Base-by-base conservation (phyloP, 2,329 filamentous ascomycete genomes). In the Aspergillus brunneoviolaceus region DNA sequence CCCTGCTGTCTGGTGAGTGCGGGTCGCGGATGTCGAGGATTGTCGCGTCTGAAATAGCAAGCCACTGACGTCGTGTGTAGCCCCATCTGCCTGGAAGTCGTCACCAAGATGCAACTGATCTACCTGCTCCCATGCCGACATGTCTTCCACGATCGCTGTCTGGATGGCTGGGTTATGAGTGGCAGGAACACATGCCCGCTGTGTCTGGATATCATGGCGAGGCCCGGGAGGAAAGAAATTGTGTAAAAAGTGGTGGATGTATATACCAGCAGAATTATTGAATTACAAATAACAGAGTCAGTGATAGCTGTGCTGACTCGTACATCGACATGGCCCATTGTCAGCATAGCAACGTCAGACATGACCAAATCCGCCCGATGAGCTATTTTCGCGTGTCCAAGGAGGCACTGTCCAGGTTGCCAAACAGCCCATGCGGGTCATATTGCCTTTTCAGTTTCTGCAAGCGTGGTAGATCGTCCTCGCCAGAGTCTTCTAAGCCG, bases 31-130 rank as follows among this genome's bases (percentile, higher is more conserved):
- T 42, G 12, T 5, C 19, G 1, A n/a, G 14, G 2, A 3, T 42
- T 14, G 16, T 19, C 14, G 3, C 6, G 16, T 16, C n/a, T 29
- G 27, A 2, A 7, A 29, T 29, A 29, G 39, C 16, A 9, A 45
- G 39, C 14, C 33, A 35, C 33, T 45, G 16, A 45, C 39, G 16
- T 16, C 6, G 16, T 7, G 16, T 45, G 16, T 19, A 60, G 59
- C 33, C 31, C 57, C 23, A 65, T 65, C 2, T 65, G 63, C 2
- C 61, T 60, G 2, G 61, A 60, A 10, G 51, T 48, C 1, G 57
- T 59, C 14, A 16, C 51, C 12, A 51, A 19, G 21, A 48, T 11
- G 33, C 60, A 35, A 49, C 59, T 33, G 27, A 60, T 59, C 23
- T 55, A 61, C 45, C 42, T 29, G 25, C 51, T 55, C n/a, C 49